These are phyloP conservation scores for Bombardia bombarda DNA, from an alignment of 495 filamentous ascomycete species.

Conservation along the genomic window DNA sequence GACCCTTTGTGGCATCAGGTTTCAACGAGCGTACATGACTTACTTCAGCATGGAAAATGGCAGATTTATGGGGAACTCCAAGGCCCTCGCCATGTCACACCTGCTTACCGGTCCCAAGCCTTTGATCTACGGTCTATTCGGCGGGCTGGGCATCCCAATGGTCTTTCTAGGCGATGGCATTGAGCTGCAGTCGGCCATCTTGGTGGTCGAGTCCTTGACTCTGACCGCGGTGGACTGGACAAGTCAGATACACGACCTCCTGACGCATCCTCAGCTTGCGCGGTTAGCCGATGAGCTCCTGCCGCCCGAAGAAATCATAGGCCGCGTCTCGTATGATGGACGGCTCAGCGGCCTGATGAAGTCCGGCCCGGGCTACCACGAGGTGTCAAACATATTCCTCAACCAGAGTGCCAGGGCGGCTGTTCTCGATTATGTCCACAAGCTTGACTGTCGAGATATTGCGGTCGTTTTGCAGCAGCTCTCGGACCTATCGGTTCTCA, in stretches of 20 bases:
- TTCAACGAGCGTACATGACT: conserved; percentile 24
- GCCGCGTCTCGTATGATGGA: conserved; percentile 18
- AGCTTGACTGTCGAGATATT: conserved; percentile 16
- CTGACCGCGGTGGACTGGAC: conserved; percentile 19
- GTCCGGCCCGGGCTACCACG: conserved; percentile 17
- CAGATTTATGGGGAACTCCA: conserved; percentile 12
- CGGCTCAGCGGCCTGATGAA: conserved; percentile 20
- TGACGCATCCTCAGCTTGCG: conserved; percentile 13
- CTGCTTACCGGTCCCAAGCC: conserved; percentile 15
- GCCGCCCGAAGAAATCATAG: conserved; percentile 14
- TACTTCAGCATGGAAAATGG: conserved; percentile 25
- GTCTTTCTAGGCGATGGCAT: conserved; percentile 21
- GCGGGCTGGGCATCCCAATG: conserved; percentile 17
- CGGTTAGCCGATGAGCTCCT: not conserved
- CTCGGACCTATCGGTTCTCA: conserved; percentile 11
- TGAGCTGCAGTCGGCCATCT: conserved; percentile 15
- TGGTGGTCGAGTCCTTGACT: conserved; percentile 19
- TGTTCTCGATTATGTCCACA: conserved; percentile 17
- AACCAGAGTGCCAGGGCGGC: conserved; percentile 9
- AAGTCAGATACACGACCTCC: conserved; percentile 12
- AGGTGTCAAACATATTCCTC: conserved; percentile 11
- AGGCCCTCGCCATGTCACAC: conserved; percentile 14
- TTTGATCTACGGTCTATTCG: conserved; percentile 21
- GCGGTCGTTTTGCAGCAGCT: conserved; percentile 12
- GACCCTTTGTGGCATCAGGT: conserved; percentile 11